Percentiles rank a stretch among this genome's conserved stretches.
These are phyloP conservation scores for Plasmodium chabaudi DNA, from an alignment of 169 alveolate genomes.

Conservation along the genomic window DNA sequence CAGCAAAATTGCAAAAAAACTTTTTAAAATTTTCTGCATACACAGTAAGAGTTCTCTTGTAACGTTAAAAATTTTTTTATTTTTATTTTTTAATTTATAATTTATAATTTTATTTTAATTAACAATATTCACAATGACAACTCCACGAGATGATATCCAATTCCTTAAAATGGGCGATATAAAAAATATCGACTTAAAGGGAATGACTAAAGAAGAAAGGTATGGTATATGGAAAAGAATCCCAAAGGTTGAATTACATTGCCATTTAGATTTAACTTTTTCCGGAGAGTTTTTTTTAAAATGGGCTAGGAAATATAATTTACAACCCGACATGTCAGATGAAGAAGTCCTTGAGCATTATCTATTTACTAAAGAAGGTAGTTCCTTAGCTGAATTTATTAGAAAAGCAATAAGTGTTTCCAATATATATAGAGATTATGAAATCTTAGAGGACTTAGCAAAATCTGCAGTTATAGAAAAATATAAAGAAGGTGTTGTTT, in stretches of 20 bases:
- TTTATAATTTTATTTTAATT: too few species aligned
- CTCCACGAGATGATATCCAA: neutral
- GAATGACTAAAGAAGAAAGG: conserved; percentile 77
- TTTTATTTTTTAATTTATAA: too few species aligned
- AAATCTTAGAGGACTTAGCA: conserved; percentile 51
- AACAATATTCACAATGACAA: conserved; percentile 38
- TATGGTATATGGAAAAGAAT: conserved; percentile 76
- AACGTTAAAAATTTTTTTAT: too few species aligned
- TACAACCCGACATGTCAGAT: conserved; percentile 68
- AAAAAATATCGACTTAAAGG: conserved; percentile 59
- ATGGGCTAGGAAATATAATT: conserved; percentile 49
- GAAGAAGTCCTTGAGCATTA: conserved; percentile 68
- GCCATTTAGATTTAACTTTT: conserved; percentile 76
- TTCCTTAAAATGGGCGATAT: conserved; percentile 46
- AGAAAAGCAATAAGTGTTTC: conserved; percentile 30
- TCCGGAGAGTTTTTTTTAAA: conserved; percentile 56
- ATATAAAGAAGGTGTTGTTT: conserved; percentile 79
- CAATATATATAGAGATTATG: conserved; percentile 45
- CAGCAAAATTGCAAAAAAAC: too few species aligned
- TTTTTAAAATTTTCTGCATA: too few species aligned
- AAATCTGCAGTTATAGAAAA: conserved; percentile 74
- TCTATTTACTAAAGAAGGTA: conserved; percentile 61
- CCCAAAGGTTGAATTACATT: conserved; percentile 78
- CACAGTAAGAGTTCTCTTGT: neutral
- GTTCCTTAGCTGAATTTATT: conserved; percentile 40